phyloP scores from a whole-genome alignment of 495 filamentous ascomycete genomes.

The Acidiella bohemica region DNA sequence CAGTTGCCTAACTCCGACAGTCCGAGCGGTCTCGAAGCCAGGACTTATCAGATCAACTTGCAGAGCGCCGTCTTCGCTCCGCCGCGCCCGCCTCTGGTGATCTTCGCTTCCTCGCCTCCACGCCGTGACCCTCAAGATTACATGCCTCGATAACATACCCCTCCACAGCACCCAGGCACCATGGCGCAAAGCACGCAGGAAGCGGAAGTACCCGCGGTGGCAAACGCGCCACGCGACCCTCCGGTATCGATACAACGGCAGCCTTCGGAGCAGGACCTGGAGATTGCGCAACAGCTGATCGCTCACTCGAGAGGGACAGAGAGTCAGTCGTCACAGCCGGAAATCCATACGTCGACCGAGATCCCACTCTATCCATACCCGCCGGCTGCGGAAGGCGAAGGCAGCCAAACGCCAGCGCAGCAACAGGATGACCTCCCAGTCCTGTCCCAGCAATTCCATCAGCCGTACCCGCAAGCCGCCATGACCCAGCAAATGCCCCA shows the following conservation, averaged over 20 bases:
- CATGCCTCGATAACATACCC: too few species aligned
- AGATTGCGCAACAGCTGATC: conserved; percentile 16
- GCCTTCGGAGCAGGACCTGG: conserved; percentile 18
- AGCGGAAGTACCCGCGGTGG: neutral
- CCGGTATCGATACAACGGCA: conserved; percentile 1
- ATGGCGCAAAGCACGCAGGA: conserved; percentile 1
- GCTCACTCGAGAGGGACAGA: conserved; percentile 14
- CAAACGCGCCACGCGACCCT: neutral
- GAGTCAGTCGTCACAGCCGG: neutral
- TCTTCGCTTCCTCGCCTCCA: too few species aligned
- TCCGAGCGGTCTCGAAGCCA: too few species aligned
- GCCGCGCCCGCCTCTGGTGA: too few species aligned
- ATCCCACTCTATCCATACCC: neutral
- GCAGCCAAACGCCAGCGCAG: too few species aligned
- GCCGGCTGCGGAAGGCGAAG: neutral
- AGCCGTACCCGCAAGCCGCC: too few species aligned
- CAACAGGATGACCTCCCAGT: conserved; percentile 7
- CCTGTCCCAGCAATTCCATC: conserved; percentile 1
- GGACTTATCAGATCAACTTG: too few species aligned
- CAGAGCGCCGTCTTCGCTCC: too few species aligned
- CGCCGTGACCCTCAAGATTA: too few species aligned
- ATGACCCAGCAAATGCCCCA: too few species aligned
- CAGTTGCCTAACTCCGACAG: too few species aligned
- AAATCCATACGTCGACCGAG: neutral
- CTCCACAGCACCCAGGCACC: too few species aligned